Base-by-base conservation (phyloP, 495 filamentous ascomycete species). In the Hypoxylon lienhwacheense region DNA sequence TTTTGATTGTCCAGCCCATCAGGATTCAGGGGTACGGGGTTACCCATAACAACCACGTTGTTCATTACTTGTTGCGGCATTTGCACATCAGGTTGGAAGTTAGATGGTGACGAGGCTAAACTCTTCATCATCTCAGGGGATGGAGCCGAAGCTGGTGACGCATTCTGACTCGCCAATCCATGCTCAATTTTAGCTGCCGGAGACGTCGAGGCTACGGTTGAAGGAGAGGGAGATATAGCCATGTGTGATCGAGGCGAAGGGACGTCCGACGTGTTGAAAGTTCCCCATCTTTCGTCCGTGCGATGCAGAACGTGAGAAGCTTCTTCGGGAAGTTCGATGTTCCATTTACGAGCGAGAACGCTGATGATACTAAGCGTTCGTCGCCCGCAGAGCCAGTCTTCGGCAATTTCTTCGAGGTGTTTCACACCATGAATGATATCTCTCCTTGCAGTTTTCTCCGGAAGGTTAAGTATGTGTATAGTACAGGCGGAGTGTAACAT, bases 381-480 rank as follows among this genome's bases (percentile, higher is more conserved):
- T 24, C 90, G 78, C 8, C 91, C 95, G 61, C 91, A 92, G 2
- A 90, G 83, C 93, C 93, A 98, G 53, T 87, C 84, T 70, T 96
- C 92, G 1, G 88, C 90, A 59, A 98, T 97, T 65, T 98, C 95
- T 70, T 97, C 93, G 8, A 97, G 81, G 53, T 93, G 88, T 45
- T 87, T 88, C n/a, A 97, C 77, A 4, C 90, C 89, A 53, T 97
- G 90, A 7, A 88, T 82, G 34, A 97, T 85, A 69, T 98, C 93
- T 59, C 92, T 76, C 55, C 81, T 85, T 6, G 92, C 89, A 28
- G 88, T 89, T 61, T 91, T 95, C 36, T 96, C 90, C 0, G 90
- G 90, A 1, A 97, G 77, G 59, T 96, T 96, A 40, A 98, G 84
- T 17, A 98, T 78, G 61, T 97, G 95, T 40, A 97, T 90, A 1